Percentiles rank a stretch among this genome's conserved stretches.
These are phyloP conservation scores for Earliella scabrosa DNA, from an alignment of 1,284 basidiomycete genomes.

Conservation along the genomic window DNA sequence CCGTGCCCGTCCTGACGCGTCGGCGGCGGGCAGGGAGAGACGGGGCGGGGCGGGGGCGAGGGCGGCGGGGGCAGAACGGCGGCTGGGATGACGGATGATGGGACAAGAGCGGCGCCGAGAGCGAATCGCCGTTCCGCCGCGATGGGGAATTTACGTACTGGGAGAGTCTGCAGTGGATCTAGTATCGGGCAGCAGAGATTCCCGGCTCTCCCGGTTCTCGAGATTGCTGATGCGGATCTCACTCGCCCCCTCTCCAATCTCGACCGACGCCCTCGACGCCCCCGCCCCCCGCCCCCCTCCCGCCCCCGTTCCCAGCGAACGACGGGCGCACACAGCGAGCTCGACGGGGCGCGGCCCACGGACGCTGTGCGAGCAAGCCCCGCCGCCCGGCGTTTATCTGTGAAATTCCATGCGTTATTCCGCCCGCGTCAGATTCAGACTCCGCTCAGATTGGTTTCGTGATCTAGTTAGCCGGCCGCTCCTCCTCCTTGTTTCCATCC, in stretches of 20 bases:
- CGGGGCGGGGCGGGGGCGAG: not conserved
- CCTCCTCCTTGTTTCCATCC: conserved; percentile 30
- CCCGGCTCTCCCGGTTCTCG: conserved; percentile 33
- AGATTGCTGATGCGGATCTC: conserved; percentile 38
- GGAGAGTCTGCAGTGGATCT: conserved; percentile 26
- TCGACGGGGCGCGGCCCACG: no score
- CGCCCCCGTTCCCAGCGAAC: not conserved
- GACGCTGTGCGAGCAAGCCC: conserved; percentile 4
- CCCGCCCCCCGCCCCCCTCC: not conserved
- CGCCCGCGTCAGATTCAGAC: conserved; percentile 30
- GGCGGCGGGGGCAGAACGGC: not conserved
- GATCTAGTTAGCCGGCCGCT: conserved; percentile 30
- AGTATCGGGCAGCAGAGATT: conserved; percentile 35
- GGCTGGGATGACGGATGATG: conserved; percentile 22
- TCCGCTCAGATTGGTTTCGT: conserved; percentile 33
- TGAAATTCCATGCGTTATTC: conserved; percentile 24
- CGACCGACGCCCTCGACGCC: conserved; percentile 6
- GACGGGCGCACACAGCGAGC: not conserved
- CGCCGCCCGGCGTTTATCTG: conserved; percentile 22
- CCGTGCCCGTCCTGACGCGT: no score
- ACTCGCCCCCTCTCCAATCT: conserved; percentile 21
- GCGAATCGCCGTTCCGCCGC: conserved; percentile 34
- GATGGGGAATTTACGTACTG: conserved; percentile 33
- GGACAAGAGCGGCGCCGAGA: conserved; percentile 30
- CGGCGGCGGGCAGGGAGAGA: not conserved